phyloP scores from a whole-genome alignment of 2,329 filamentous ascomycete species.

The Atkinsonella texensis region DNA sequence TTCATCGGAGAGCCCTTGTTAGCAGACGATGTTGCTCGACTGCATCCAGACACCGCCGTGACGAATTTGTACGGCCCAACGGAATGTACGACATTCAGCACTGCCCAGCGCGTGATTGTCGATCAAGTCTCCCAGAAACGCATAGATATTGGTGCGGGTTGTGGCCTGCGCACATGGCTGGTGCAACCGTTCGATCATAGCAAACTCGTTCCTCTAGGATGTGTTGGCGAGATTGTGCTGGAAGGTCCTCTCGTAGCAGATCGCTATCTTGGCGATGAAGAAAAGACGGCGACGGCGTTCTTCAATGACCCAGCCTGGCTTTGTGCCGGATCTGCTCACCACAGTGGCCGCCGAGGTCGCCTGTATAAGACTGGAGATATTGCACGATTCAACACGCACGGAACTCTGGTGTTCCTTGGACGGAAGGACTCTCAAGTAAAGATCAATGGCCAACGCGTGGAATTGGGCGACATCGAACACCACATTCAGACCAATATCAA shows the following conservation, averaged over 20 bases:
- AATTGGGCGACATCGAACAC: constrained; percentile 21
- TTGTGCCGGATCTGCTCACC: constrained; percentile 12
- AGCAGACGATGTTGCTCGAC: background rate
- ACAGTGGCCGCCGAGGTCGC: constrained; percentile 18
- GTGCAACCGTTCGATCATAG: constrained; percentile 15
- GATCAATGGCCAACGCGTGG: constrained; percentile 37
- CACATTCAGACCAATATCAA: constrained; percentile 1
- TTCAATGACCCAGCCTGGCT: constrained; percentile 30
- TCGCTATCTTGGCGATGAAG: constrained; percentile 34
- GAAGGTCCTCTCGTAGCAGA: constrained; percentile 33
- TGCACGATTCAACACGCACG: constrained; percentile 14
- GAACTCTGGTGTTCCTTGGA: constrained; percentile 16
- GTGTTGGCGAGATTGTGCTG: constrained; percentile 22
- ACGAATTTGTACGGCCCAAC: constrained; percentile 11
- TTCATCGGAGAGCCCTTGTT: constrained; percentile 30
- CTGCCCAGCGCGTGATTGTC: background rate
- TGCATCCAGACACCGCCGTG: background rate
- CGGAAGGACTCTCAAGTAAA: constrained; percentile 39
- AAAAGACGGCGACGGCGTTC: constrained; percentile 33
- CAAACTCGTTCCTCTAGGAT: constrained; percentile 15
- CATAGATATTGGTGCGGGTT: background rate
- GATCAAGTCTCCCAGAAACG: background rate
- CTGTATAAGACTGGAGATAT: constrained; percentile 27
- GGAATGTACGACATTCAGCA: constrained; percentile 10
- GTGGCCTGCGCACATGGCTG: constrained; percentile 14